Evolutionary conservation across 306 rosid species (phyloP), one percentile per base, ranked within the genome.

Genomic region (Lathyrus sativus): DNA sequence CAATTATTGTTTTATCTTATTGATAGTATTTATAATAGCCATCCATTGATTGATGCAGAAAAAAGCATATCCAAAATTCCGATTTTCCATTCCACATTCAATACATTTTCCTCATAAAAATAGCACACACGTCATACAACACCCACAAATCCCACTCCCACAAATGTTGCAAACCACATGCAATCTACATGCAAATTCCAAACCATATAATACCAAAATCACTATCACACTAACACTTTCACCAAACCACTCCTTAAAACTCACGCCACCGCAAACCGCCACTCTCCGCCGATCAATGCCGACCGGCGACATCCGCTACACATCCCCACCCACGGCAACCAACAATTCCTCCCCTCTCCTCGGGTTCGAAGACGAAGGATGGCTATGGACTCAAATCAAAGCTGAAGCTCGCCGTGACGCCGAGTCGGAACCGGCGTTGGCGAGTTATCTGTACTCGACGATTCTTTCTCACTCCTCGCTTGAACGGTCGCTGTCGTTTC

Each of bases 391-490:
- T 2, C 86, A 77, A 53, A 93, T 93, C 74, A 90, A 93, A 63
- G 83, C 90, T n/a, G 98, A 93, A 85, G 97, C 96, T 0, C 82
- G 82, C 9, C 83, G 91, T 24, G 97, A 93, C 58, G 95, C 98
- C 2, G 98, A 93, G 71, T 81, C 86, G 1, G 97, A 93, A 72
- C 98, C 97, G 26, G 98, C 98, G 4, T 59, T 93, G 41, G 98
- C 98, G 4, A 93, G 97, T 75, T 90, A 93, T 74, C 93, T 93
- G 0, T 93, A 90, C 84, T 93, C 98, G 0, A 90, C 98, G 12
- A 93, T 93, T 11, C 83, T 93, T 19, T 86, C 98, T 0, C 98
- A 93, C 80, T 65, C 96, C 2, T 84, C 98, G 7, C 76, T 92
- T 9, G 95, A 83, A 62, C 84, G 91, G 0, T 89, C 98, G 4